Evolutionary conservation across 2,329 filamentous ascomycete species (phyloP), one percentile per base, ranked within the genome.

Genomic region (Juglanconis juglandina): DNA sequence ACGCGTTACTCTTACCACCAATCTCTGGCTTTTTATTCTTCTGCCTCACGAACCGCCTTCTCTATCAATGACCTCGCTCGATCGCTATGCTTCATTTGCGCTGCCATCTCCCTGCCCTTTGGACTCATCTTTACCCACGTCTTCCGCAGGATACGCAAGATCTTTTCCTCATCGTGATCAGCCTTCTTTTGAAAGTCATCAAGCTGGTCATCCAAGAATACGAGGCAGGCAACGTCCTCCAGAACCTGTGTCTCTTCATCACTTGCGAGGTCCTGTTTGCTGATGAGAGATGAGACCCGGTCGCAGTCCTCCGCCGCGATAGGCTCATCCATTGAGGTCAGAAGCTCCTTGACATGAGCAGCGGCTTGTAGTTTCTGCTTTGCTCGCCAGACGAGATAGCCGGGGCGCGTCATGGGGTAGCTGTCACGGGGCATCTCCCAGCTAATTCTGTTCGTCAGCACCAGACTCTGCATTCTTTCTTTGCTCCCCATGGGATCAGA

Each of bases 161-260:
- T 86, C 80, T 95, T 96, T 54, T 86, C 87, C 75, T 94, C 90
- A 69, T 92, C 89, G 14, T 81, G 71, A 57, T 87, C 81, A 34
- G 84, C 81, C 70, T 82, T 79, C 66, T 73, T 80, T 78, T 91
- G 88, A 74, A 95, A 96, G 54, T 83, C 84, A 68, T 93, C 91
- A 64, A 96, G 89, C 70, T 95, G 90, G 71, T 94, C 91, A 71
- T 95, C 91, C 65, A 96, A 75, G 71, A 96, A 96, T 34, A 96
- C 91, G 58, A 96, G 76, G 70, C 91, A 96, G 3, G 92, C 92
- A 50, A 92, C 89, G 75, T 96, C 92, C 77, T 96, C 92, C 63
- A 96, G 79, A 6, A 85, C 81, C 77, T 94, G 89, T 58, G 88
- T 87, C 72, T 92, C 88, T 14, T 72, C 68, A 64, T 80, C 76